Evolutionary conservation across 768 basidiomycete species (phyloP).

Genomic region (Butyriboletus loyo): DNA sequence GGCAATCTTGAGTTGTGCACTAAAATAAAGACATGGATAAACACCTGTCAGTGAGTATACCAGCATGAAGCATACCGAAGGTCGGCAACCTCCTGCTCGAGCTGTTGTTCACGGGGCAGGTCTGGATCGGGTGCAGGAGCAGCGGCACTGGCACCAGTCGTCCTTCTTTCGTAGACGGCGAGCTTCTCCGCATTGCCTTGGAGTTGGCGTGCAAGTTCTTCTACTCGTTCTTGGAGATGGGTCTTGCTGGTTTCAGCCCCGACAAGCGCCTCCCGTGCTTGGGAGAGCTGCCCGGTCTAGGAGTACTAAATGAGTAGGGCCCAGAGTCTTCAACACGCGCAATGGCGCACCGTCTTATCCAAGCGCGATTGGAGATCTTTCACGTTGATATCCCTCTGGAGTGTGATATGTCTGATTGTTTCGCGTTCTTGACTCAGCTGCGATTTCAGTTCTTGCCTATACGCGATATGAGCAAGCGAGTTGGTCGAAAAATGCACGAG

Average conservation of each 20-base stretch:
- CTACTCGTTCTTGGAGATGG: slow-evolving; percentile 66
- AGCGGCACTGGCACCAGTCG: slow-evolving; percentile 30
- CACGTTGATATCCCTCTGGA: slow-evolving; percentile 78
- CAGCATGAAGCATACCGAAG: slow-evolving; percentile 51
- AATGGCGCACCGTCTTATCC: slow-evolving; percentile 60
- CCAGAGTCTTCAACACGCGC: neutral
- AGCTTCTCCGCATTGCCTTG: slow-evolving; percentile 83
- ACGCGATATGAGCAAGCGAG: slow-evolving; percentile 1
- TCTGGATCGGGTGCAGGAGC: slow-evolving; percentile 41
- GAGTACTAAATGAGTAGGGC: slow-evolving; percentile 10
- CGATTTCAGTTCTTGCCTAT: slow-evolving; percentile 68
- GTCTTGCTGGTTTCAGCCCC: slow-evolving; percentile 75
- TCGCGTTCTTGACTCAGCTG: slow-evolving; percentile 78
- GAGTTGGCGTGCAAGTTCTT: slow-evolving; percentile 49
- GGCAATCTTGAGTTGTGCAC: slow-evolving; percentile 71
- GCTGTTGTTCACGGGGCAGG: slow-evolving; percentile 68
- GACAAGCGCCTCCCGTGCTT: slow-evolving; percentile 66
- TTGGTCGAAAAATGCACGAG: neutral
- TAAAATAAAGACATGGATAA: slow-evolving; percentile 26
- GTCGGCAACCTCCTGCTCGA: slow-evolving; percentile 83
- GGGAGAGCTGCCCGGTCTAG: slow-evolving; percentile 62
- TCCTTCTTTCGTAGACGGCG: slow-evolving; percentile 77
- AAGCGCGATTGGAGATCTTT: slow-evolving; percentile 72
- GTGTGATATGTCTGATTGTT: slow-evolving; percentile 60
- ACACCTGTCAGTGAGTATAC: neutral